These are phyloP conservation scores for Capsella rubella DNA, from an alignment of 441 rosid genomes.

Conservation along the genomic window DNA sequence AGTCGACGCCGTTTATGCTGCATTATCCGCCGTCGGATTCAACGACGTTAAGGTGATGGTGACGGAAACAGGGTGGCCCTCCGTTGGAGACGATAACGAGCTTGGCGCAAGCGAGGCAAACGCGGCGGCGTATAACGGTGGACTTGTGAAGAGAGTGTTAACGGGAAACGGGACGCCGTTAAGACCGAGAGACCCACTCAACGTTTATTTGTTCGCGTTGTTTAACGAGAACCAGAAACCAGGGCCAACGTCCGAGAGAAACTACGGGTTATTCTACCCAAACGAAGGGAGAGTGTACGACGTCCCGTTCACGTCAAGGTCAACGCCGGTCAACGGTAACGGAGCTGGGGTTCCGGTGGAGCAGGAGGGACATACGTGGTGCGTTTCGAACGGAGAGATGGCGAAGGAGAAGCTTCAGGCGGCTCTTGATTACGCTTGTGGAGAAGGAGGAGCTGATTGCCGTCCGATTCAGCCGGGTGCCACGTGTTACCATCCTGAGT, in stretches of 20 bases:
- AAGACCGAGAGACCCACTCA: constrained; percentile 53
- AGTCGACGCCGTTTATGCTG: constrained; percentile 78
- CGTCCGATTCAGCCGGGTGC: constrained; percentile 64
- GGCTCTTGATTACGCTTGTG: constrained; percentile 68
- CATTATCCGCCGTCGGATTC: constrained; percentile 56
- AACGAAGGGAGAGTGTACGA: constrained; percentile 55
- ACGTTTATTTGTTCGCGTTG: constrained; percentile 64
- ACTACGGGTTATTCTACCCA: constrained; percentile 73
- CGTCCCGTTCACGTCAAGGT: constrained; percentile 44
- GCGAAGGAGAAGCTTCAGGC: constrained; percentile 53
- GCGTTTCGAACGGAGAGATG: constrained; percentile 57
- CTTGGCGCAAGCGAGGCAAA: constrained; percentile 53
- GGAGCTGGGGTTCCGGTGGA: constrained; percentile 41
- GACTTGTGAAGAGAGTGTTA: constrained; percentile 54
- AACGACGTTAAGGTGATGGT: constrained; percentile 55
- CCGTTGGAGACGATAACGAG: constrained; percentile 61
- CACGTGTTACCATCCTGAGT: constrained; percentile 58
- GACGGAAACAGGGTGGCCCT: constrained; percentile 79
- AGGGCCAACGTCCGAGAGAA: constrained; percentile 71
- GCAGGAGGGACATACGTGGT: constrained; percentile 62
- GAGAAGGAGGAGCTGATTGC: constrained; percentile 74
- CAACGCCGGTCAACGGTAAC: constrained; percentile 41
- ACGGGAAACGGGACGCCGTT: constrained; percentile 64
- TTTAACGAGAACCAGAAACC: constrained; percentile 70
- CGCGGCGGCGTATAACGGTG: constrained; percentile 69